A percentile compares a stretch with the other conserved stretches of the same genome.
Evolutionary conservation across 371 early-diverging fungal genomes (phyloP).

Genomic region (Haplosporangium sp.): DNA sequence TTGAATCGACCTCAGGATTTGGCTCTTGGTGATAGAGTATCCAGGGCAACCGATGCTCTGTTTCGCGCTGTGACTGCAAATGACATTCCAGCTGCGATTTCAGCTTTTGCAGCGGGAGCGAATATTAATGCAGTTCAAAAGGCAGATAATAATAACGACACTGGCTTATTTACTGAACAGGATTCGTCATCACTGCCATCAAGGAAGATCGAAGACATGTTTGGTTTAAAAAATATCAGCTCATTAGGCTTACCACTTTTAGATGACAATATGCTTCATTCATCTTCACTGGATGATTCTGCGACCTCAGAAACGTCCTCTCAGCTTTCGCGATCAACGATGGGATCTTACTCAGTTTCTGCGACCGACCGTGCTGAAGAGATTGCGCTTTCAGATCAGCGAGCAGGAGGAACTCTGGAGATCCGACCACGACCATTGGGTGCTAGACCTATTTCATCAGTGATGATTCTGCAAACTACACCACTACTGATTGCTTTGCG

Average conservation of each 20-base stretch:
- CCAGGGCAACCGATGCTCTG: conserved; percentile 28
- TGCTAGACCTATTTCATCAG: conserved; percentile 19
- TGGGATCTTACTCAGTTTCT: conserved; percentile 15
- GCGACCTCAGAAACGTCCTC: conserved; percentile 23
- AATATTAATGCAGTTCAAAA: conserved; percentile 36
- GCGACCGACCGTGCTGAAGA: conserved; percentile 9
- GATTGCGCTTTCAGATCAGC: not conserved
- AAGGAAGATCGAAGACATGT: conserved; percentile 10
- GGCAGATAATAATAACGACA: conserved; percentile 16
- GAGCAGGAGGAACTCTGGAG: not conserved
- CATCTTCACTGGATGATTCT: conserved; percentile 6
- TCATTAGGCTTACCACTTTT: conserved; percentile 7
- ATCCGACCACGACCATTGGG: conserved; percentile 15
- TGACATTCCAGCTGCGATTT: conserved; percentile 31
- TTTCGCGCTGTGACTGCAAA: conserved; percentile 39
- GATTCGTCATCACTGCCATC: conserved; percentile 1
- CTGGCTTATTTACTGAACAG: conserved; percentile 18
- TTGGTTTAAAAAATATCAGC: not conserved
- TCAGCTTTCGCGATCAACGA: conserved; percentile 29
- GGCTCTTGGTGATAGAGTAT: not conserved
- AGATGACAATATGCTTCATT: conserved; percentile 1
- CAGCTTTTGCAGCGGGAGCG: conserved; percentile 42
- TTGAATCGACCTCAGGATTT: conserved; percentile 46
- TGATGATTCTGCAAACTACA: conserved; percentile 47
- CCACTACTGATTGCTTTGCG: conserved; percentile 46